Evolutionary conservation across 129 eudicot genomes (phyloP), one percentile per base, ranked within the genome.

Genomic region (Flaveria sonorensis): DNA sequence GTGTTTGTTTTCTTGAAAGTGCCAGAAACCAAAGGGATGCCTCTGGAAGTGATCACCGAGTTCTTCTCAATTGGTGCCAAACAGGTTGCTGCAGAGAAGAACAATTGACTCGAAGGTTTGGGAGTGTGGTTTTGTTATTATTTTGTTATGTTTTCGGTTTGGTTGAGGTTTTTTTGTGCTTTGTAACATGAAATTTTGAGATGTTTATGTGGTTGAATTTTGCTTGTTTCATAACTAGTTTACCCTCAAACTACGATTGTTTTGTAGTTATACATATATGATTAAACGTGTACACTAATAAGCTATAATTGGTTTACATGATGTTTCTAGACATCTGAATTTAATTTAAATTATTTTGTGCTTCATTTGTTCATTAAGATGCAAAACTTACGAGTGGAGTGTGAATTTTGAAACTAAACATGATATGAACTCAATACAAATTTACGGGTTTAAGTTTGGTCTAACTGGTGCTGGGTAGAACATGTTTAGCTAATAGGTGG

Each of bases 21-120:
- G 77, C 98, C 98, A 6, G 96, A 93, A 83, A 93, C 98, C 6
- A 93, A 91, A 76, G 98, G 92, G 65, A 93, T 93, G 97, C 97
- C 98, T 5, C 85, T 93, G 7, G 98, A 93, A 81, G 97, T 93
- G 53, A 90, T 93, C 10, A 85, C 88, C 0, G 98, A 93, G 84
- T 88, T 93, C 93, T 93, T 93, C 74, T 87, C 98, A 50, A 80
- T 90, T 57, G 97, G 97, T 3, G 93, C 98, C 7, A 90, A 82
- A 80, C 90, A 88, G 19, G 68, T 70, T 42, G 84, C 83, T 73
- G 80, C 77, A 55, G 77, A 77, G 10, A 73, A 70, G 74, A 78
- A 73, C 50, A 68, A 55, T 23, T 81, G 85, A 85, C 28, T 45
- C 23, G 1, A 46, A 68, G 59, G 57, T 65, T 47, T 73, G 60